A percentile compares a stretch with the other conserved stretches of the same genome.
Conservation (phyloP, 2,329 filamentous ascomycete species). For the Colletotrichum lupini region DNA sequence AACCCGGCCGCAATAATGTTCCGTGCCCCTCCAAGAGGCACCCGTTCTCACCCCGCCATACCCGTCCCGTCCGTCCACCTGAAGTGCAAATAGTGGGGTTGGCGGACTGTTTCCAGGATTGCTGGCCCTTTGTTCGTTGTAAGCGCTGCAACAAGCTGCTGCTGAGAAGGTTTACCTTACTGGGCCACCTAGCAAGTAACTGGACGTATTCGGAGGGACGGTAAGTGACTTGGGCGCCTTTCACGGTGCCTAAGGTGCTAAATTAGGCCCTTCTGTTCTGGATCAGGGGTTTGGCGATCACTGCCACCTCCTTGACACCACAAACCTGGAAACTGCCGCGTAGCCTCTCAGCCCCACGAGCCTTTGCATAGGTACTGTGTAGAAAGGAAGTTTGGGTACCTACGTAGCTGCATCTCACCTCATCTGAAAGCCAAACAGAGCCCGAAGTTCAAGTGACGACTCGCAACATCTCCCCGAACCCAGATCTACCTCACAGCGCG, state of each 20-base stretch:
- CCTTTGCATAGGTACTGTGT: background rate
- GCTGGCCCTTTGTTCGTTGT: background rate
- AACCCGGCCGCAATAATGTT: background rate
- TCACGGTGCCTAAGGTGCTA: too few relatives aligned
- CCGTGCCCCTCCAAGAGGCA: constrained; percentile 21
- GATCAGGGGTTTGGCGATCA: constrained; percentile 36
- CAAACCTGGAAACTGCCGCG: background rate
- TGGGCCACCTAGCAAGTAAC: too few relatives aligned
- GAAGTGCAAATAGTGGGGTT: background rate
- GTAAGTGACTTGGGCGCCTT: too few relatives aligned
- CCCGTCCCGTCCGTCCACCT: background rate
- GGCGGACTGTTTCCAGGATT: background rate
- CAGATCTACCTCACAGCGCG: background rate
- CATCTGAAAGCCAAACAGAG: background rate
- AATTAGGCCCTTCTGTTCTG: too few relatives aligned
- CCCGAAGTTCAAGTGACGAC: background rate
- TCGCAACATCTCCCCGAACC: constrained; percentile 3
- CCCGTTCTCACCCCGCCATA: background rate
- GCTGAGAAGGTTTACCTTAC: background rate
- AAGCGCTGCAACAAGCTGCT: background rate
- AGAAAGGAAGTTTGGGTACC: background rate
- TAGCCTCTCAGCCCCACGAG: background rate
- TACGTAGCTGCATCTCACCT: background rate
- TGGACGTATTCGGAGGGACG: too few relatives aligned
- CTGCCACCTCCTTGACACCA: constrained; percentile 39